A percentile compares a stretch with the other conserved stretches of the same genome.
phyloP scores from a whole-genome alignment of 2,329 filamentous ascomycete species.

The Triangularia verruculosa region DNA sequence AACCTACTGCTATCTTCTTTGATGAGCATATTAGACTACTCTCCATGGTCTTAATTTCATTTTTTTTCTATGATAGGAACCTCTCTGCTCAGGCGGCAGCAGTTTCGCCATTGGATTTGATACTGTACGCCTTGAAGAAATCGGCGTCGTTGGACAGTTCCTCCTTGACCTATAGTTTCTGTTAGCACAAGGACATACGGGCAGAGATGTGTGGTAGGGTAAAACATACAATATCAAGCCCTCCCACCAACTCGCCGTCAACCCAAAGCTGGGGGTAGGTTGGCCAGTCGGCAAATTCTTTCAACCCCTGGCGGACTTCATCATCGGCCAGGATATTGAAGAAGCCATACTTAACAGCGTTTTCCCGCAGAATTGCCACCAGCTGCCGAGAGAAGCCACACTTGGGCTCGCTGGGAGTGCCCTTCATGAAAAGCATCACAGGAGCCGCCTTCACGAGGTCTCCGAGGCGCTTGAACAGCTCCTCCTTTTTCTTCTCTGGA shows the following conservation, averaged over 20 bases:
- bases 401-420: constrained; percentile 90
- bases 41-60: background rate
- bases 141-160: constrained; percentile 80
- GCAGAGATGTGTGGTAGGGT: background rate
- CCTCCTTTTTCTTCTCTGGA: constrained; percentile 69
- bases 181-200: constrained; percentile 16
- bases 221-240: constrained; percentile 84
- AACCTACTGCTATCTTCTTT: background rate
- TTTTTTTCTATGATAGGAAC: background rate
- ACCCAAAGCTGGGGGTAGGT: constrained; percentile 96
- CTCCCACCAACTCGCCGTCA: constrained; percentile 84
- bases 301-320: constrained; percentile 91
- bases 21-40: background rate
- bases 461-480: constrained; percentile 73
- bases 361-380: constrained; percentile 81
- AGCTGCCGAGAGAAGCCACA: constrained; percentile 94
- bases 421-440: constrained; percentile 99
- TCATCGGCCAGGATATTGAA: constrained; percentile 99
- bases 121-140: constrained; percentile 74
- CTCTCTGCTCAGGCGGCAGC: constrained; percentile 31
- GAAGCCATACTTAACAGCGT: constrained; percentile 93
- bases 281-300: constrained; percentile 98
- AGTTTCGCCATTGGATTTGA: constrained; percentile 43
- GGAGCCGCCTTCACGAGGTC: constrained; percentile 92
- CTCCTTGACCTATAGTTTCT: constrained; percentile 72